Evolutionary conservation across 306 rosid genomes (phyloP).

Genomic region (Ormosia semicastrata): DNA sequence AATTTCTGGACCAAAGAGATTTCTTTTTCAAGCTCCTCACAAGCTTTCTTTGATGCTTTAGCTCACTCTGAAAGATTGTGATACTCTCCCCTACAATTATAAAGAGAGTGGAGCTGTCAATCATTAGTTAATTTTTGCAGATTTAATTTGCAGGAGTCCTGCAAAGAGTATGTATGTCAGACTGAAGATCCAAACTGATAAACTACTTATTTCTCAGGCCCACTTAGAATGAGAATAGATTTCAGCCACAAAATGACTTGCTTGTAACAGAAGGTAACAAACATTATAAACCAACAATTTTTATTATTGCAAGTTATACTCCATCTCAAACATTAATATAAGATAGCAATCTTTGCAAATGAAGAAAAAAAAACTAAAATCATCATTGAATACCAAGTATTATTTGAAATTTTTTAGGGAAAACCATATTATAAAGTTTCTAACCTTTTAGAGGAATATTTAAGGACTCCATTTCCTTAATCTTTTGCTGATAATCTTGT

Average conservation of each 20-base stretch:
- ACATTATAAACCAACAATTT: conserved; percentile 2
- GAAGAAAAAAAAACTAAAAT: not conserved
- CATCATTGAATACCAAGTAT: not conserved
- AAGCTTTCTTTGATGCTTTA: conserved; percentile 78
- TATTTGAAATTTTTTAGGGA: not conserved
- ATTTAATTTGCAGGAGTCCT: not conserved
- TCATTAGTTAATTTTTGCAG: conserved; percentile 19
- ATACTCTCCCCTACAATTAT: conserved; percentile 77
- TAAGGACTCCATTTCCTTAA: conserved; percentile 71
- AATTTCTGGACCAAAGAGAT: conserved; percentile 82
- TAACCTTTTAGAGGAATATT: conserved; percentile 79
- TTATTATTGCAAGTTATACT: not conserved
- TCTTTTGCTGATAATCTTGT: conserved; percentile 78
- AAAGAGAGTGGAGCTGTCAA: conserved; percentile 36
- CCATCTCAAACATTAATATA: conserved; percentile 4
- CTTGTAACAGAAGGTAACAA: not conserved
- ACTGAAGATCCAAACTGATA: conserved; percentile 11
- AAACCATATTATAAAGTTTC: conserved; percentile 15
- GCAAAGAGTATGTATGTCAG: conserved; percentile 1
- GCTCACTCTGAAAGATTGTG: conserved; percentile 69
- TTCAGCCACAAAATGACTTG: not conserved
- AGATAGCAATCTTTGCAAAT: not conserved
- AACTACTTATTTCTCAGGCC: not conserved
- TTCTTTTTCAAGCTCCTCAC: conserved; percentile 84
- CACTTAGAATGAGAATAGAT: not conserved